Evolutionary conservation across 129 eudicot genomes (phyloP).

Genomic region (Lactuca sativa): DNA sequence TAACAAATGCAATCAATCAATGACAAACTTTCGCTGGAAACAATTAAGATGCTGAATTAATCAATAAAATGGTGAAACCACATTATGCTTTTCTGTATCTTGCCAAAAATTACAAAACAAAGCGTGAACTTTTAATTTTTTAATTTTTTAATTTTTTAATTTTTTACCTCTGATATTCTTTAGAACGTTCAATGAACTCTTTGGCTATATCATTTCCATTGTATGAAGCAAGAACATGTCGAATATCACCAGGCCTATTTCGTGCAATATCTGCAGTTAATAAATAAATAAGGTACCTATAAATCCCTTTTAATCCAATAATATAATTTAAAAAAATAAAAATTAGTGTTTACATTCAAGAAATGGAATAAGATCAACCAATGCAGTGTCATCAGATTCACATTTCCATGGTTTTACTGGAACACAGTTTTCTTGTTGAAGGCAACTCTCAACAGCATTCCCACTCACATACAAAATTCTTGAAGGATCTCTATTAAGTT

Average conservation of each 20-base stretch:
- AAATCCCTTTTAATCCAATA: slow-evolving; percentile 4
- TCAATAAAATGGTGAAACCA: too few species aligned
- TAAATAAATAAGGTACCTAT: background rate
- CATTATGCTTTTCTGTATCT: too few species aligned
- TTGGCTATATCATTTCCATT: slow-evolving; percentile 74
- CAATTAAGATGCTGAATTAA: too few species aligned
- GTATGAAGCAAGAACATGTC: slow-evolving; percentile 75
- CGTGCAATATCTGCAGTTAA: slow-evolving; percentile 67
- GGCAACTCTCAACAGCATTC: slow-evolving; percentile 78
- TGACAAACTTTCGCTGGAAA: too few species aligned
- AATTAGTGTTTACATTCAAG: slow-evolving; percentile 59
- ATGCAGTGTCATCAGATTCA: slow-evolving; percentile 78
- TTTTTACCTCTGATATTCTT: slow-evolving; percentile 61
- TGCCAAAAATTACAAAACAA: too few species aligned
- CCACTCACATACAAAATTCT: slow-evolving; percentile 81
- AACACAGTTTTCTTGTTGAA: slow-evolving; percentile 74
- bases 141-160: too few species aligned
- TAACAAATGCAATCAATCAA: too few species aligned
- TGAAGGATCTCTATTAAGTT: slow-evolving; percentile 79
- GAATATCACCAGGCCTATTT: slow-evolving; percentile 69
- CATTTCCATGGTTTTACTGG: slow-evolving; percentile 77
- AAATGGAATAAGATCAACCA: slow-evolving; percentile 87
- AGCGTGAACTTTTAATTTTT: too few species aligned
- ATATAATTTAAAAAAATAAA: background rate
- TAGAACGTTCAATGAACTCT: slow-evolving; percentile 84